Evolutionary conservation across 306 rosid species (phyloP).

Genomic region (Trifolium repens): DNA sequence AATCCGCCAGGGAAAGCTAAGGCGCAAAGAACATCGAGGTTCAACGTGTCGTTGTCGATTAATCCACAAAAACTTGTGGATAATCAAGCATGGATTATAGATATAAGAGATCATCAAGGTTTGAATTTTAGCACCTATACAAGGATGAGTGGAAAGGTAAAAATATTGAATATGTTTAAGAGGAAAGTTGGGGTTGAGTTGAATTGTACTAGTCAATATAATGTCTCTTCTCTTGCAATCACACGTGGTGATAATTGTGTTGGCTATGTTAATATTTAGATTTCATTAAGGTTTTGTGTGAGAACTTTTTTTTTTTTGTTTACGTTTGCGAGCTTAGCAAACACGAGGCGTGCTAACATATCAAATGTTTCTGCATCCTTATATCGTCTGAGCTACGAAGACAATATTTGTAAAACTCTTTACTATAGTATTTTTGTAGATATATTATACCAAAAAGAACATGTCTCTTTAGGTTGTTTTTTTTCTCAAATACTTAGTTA

Average conservation of each 20-base stretch:
- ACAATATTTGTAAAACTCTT: neutral
- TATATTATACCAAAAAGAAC: neutral
- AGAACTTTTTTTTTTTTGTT: neutral
- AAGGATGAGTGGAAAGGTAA: constrained; percentile 40
- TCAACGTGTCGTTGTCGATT: constrained; percentile 44
- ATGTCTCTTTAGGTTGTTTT: neutral
- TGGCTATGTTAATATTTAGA: constrained; percentile 23
- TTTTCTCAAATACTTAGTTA: too few relatives aligned
- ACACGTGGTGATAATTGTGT: constrained; percentile 26
- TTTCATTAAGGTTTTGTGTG: constrained; percentile 2
- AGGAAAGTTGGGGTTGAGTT: constrained; percentile 37
- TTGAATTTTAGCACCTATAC: constrained; percentile 47
- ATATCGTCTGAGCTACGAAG: too few relatives aligned
- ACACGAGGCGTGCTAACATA: too few relatives aligned
- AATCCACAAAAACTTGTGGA: neutral
- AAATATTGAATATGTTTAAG: constrained; percentile 34
- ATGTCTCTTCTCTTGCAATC: neutral
- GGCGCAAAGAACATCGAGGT: constrained; percentile 32
- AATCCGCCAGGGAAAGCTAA: constrained; percentile 37
- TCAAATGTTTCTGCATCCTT: too few relatives aligned
- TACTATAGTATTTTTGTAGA: constrained; percentile 6
- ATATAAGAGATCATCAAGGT: constrained; percentile 5
- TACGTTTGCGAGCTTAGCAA: too few relatives aligned
- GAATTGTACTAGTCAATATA: constrained; percentile 45
- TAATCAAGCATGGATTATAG: neutral